A percentile compares a stretch with the other conserved stretches of the same genome.
These are phyloP conservation scores for Flueggea neowawraea DNA, from an alignment of 441 rosid species.

Conservation along the genomic window DNA sequence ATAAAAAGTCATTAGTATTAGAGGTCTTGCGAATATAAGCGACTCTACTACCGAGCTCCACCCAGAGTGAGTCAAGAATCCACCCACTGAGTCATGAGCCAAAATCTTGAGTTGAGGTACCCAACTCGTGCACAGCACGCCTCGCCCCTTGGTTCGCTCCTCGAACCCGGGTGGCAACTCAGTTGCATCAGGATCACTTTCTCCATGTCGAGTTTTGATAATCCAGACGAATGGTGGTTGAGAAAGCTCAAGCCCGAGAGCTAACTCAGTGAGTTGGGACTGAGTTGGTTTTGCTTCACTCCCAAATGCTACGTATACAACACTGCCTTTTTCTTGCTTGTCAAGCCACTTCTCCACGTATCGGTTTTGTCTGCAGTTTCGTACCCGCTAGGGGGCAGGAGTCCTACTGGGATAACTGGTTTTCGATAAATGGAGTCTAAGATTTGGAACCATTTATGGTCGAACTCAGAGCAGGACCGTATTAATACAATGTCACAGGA, in stretches of 20 bases:
- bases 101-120: constrained; percentile 20
- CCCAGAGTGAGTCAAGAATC: constrained; percentile 22
- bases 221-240: constrained; percentile 18
- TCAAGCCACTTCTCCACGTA: constrained; percentile 14
- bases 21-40: not conserved
- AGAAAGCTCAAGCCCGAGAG: constrained; percentile 16
- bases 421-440: too few relatives aligned
- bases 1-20: constrained; percentile 14
- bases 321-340: constrained; percentile 2
- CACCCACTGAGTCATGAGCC: constrained; percentile 18
- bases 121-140: constrained; percentile 18
- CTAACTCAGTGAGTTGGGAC: constrained; percentile 15
- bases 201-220: not conserved
- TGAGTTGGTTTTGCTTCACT: constrained; percentile 20
- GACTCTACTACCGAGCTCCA: constrained; percentile 23
- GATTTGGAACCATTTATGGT: too few relatives aligned
- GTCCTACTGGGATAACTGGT: constrained; percentile 20
- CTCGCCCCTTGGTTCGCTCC: constrained; percentile 12
- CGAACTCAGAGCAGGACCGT: constrained; percentile 11
- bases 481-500: constrained; percentile 4
- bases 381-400: constrained; percentile 19
- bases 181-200: not conserved
- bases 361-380: not conserved
- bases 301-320: constrained; percentile 31
- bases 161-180: constrained; percentile 16